Base-by-base conservation (phyloP, 345 rosid genomes). In the Balakata baccata region DNA sequence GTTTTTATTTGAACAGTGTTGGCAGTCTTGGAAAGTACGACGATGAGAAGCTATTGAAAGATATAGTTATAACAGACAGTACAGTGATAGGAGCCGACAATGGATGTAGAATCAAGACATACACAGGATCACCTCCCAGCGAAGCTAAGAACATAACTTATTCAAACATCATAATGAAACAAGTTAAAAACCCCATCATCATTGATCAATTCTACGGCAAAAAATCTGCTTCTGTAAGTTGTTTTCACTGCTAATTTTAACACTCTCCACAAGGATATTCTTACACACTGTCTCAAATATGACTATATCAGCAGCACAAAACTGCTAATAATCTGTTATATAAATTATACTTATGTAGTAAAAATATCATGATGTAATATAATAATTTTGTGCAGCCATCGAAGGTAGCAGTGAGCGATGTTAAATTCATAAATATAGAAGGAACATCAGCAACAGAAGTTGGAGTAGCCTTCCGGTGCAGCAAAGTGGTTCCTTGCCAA, bases 71-170 rank as follows among this genome's bases (percentile, higher is more conserved):
- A 51, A 66, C 50, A 8, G 83, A 90, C 59, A 81, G 91, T 81
- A 89, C 92, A 2, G 47, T 92, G 64, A 52, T 41, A 45, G 53
- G 70, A 22, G 87, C 98, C 3, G 71, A 79, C 7, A 92, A 92
- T 74, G 98, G 98, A 6, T 23, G 86, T 39, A 82, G 98, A 66
- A 90, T 92, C 87, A 92, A 92, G 75, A 92, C 98, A 20, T 84
- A 77, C 76, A 84, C 77, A 12, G 85, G 84, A 6, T 78, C 93
- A 54, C 79, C 76, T 23, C 84, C 85, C 10, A 78, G 86, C 73
- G 76, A 63, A 22, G 96, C 92, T 45, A 63, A 85, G 3, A 63
- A 53, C 47, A 65, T 90, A 38, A 65, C 78, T 62, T 92, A 86
- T 74, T 59, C 77, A 37, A 78, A 90, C 69, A 79, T 92, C 11